These are phyloP conservation scores for Lentinula sp. DNA, from an alignment of 768 basidiomycete species.

Conservation along the genomic window DNA sequence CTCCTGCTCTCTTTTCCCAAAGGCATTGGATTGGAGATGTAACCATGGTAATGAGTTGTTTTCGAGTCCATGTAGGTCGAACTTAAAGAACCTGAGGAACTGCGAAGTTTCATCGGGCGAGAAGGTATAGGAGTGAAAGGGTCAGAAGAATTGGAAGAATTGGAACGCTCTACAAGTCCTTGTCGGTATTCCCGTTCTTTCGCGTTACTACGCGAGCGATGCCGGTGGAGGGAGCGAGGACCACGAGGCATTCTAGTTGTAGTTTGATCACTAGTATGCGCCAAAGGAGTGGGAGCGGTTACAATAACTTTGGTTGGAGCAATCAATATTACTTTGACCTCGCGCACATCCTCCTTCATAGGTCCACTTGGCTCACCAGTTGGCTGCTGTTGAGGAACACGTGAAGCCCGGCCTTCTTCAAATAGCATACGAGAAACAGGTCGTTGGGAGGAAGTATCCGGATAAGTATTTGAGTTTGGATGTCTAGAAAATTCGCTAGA, in stretches of 20 bases:
- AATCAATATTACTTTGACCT: conserved; percentile 37
- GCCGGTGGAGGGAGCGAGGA: conserved; percentile 28
- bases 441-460: not conserved
- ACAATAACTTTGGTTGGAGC: conserved; percentile 47
- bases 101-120: conserved; percentile 21
- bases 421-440: not conserved
- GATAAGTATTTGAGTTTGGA: too few species aligned
- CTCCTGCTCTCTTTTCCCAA: not conserved
- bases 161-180: conserved; percentile 18
- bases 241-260: conserved; percentile 36
- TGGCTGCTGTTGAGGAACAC: not conserved
- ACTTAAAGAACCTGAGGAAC: not conserved
- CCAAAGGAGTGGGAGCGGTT: conserved; percentile 45
- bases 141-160: conserved; percentile 18
- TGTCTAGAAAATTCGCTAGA: conserved; percentile 6
- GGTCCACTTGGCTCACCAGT: not conserved
- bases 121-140: conserved; percentile 26
- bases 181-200: conserved; percentile 19
- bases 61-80: not conserved
- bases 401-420: not conserved
- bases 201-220: not conserved
- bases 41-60: not conserved
- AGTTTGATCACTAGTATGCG: conserved; percentile 17
- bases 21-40: not conserved
- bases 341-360: conserved; percentile 13